phyloP scores from a whole-genome alignment of 495 filamentous ascomycete genomes.

The Aspergillus wentii region DNA sequence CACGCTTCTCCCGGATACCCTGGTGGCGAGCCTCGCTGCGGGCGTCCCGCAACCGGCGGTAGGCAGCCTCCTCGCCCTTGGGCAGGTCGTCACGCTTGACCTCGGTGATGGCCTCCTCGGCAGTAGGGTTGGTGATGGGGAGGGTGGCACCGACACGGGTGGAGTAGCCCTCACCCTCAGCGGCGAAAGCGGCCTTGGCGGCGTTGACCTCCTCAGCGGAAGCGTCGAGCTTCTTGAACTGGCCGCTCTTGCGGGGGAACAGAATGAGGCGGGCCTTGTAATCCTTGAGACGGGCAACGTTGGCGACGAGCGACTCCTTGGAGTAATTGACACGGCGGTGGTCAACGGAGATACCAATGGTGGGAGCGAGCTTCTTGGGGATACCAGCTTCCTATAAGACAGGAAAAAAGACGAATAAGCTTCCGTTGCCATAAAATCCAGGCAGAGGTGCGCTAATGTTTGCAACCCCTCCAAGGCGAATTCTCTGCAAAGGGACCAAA shows the following conservation, averaged over 20 bases:
- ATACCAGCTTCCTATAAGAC: slow-evolving; percentile 79
- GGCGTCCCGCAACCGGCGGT: slow-evolving; percentile 77
- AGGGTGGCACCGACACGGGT: slow-evolving; percentile 52
- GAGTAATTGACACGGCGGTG: slow-evolving; percentile 93
- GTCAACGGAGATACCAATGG: slow-evolving; percentile 96
- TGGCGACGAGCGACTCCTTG: slow-evolving; percentile 84
- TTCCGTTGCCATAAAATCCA: too few relatives aligned
- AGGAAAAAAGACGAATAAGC: slow-evolving; percentile 15
- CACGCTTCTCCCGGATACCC: slow-evolving; percentile 89
- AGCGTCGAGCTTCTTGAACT: slow-evolving; percentile 85
- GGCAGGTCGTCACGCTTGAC: slow-evolving; percentile 77
- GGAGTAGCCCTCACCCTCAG: slow-evolving; percentile 46
- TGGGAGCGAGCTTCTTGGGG: slow-evolving; percentile 86
- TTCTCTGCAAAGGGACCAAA: too few relatives aligned
- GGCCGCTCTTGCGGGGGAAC: slow-evolving; percentile 92
- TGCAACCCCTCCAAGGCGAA: too few relatives aligned
- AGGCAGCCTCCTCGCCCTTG: slow-evolving; percentile 75
- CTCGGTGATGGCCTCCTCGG: slow-evolving; percentile 61
- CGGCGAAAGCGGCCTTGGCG: slow-evolving; percentile 52
- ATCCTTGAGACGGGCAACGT: slow-evolving; percentile 92
- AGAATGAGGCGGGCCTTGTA: slow-evolving; percentile 93
- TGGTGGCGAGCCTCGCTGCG: slow-evolving; percentile 76
- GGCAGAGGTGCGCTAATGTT: too few relatives aligned
- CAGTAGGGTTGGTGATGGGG: slow-evolving; percentile 63
- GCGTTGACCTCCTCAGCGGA: slow-evolving; percentile 78